phyloP scores from a whole-genome alignment of 768 basidiomycete species.

The Boletellus ananas region DNA sequence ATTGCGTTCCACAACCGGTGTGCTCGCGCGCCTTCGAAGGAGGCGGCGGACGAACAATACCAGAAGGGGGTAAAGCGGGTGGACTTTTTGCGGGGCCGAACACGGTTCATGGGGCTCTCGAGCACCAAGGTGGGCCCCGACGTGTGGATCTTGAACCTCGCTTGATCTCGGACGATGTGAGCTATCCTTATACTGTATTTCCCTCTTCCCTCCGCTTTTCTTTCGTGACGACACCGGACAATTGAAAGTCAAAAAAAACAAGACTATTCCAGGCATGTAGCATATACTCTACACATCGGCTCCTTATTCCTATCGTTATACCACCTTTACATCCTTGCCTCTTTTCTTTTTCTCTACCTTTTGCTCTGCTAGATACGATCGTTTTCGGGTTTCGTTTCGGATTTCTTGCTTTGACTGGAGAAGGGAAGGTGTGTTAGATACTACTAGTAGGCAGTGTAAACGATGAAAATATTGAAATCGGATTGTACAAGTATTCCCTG shows the following conservation, averaged over 20 bases:
- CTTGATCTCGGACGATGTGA: slow-evolving; percentile 12
- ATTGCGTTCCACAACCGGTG: slow-evolving; percentile 43
- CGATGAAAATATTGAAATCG: neutral
- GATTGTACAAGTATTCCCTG: slow-evolving; percentile 7
- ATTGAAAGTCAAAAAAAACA: slow-evolving; percentile 17
- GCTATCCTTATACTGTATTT: slow-evolving; percentile 28
- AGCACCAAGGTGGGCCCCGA: slow-evolving; percentile 36
- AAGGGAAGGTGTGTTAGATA: slow-evolving; percentile 16
- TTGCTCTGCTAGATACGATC: neutral
- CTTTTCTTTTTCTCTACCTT: neutral
- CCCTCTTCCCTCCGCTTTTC: neutral
- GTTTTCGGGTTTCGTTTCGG: neutral
- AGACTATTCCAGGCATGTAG: slow-evolving; percentile 19
- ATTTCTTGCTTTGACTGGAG: slow-evolving; percentile 1
- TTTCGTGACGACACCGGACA: slow-evolving; percentile 7
- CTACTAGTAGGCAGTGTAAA: slow-evolving; percentile 18
- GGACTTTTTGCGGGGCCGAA: slow-evolving; percentile 47
- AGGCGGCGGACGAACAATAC: slow-evolving; percentile 37
- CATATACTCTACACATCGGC: slow-evolving; percentile 12
- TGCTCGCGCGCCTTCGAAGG: slow-evolving; percentile 29
- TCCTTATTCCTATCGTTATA: slow-evolving; percentile 27
- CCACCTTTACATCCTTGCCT: neutral
- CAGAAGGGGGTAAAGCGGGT: slow-evolving; percentile 49
- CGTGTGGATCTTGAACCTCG: slow-evolving; percentile 33
- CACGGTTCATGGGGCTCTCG: slow-evolving; percentile 46